Percentiles rank a stretch among this genome's conserved stretches.
Conservation (phyloP, 75 land plant genomes). For the Selaginella tamariscina region DNA sequence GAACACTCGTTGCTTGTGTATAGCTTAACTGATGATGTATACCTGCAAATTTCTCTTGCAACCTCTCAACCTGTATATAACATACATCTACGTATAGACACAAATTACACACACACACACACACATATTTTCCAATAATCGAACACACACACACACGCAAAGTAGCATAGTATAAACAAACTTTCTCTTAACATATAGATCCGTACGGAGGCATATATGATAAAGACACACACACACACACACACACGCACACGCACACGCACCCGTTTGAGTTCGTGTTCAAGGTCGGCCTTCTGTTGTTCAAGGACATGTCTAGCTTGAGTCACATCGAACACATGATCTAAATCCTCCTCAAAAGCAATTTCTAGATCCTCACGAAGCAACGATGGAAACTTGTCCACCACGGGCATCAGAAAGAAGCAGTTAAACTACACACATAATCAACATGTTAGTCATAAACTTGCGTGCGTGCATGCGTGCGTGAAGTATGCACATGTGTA, state of each 20-base stretch:
- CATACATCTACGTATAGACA: not conserved
- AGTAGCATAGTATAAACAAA: not conserved
- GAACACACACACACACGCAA: constrained; percentile 1
- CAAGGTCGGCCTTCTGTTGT: constrained; percentile 49
- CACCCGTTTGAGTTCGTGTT: constrained; percentile 80
- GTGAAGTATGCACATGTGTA: not conserved
- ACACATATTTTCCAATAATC: not conserved
- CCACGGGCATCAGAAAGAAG: constrained; percentile 97
- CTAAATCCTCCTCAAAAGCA: constrained; percentile 79
- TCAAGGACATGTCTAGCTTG: constrained; percentile 47
- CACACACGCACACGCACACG: not conserved
- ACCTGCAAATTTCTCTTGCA: constrained; percentile 65
- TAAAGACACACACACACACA: too few species aligned
- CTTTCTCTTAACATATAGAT: not conserved
- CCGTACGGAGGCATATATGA: not conserved
- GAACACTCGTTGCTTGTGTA: constrained; percentile 14
- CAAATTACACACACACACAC: not conserved
- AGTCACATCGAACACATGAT: constrained; percentile 66
- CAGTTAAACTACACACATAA: constrained; percentile 76
- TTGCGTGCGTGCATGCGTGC: too few species aligned
- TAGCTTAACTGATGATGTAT: constrained; percentile 50
- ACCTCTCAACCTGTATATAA: constrained; percentile 53
- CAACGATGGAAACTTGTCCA: constrained; percentile 85
- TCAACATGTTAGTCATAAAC: not conserved
- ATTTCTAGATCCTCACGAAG: constrained; percentile 78